Evolutionary conservation across 352 stramenopile genomes (phyloP).

Genomic region (Pythium biforme): DNA sequence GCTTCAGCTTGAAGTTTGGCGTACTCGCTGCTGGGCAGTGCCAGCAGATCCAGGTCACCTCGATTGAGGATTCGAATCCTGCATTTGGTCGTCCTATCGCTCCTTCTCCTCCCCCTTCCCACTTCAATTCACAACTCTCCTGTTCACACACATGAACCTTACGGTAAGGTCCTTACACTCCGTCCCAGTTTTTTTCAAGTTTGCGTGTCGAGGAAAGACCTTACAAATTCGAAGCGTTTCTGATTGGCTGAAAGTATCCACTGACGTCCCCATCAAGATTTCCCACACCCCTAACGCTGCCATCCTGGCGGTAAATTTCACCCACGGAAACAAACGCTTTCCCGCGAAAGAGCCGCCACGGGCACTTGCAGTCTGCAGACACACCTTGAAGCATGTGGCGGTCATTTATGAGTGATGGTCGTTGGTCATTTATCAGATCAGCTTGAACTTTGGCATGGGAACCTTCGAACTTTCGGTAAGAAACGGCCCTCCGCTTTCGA

Average conservation of each 20-base stretch:
- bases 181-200: slow-evolving; percentile 14
- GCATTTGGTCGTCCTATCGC: background rate
- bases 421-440: slow-evolving; percentile 31
- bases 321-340: background rate
- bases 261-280: slow-evolving; percentile 6
- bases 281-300: slow-evolving; percentile 24
- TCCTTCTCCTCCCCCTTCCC: slow-evolving; percentile 12
- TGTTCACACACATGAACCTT: background rate
- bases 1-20: slow-evolving; percentile 11
- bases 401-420: slow-evolving; percentile 32
- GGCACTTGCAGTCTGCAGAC: background rate
- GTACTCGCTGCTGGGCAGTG: background rate
- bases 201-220: background rate
- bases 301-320: slow-evolving; percentile 24
- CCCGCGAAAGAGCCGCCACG: no score
- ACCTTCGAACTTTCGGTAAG: slow-evolving; percentile 36
- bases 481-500: slow-evolving; percentile 18
- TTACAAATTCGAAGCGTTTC: background rate
- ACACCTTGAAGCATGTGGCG: slow-evolving; percentile 24
- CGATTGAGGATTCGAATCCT: slow-evolving; percentile 16
- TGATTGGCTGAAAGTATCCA: slow-evolving; percentile 13
- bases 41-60: background rate
- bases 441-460: slow-evolving; percentile 29
- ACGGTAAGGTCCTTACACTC: background rate
- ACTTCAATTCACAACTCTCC: slow-evolving; percentile 9